Conservation (phyloP, 2,329 filamentous ascomycete species). For the Alternaria burnsii region DNA sequence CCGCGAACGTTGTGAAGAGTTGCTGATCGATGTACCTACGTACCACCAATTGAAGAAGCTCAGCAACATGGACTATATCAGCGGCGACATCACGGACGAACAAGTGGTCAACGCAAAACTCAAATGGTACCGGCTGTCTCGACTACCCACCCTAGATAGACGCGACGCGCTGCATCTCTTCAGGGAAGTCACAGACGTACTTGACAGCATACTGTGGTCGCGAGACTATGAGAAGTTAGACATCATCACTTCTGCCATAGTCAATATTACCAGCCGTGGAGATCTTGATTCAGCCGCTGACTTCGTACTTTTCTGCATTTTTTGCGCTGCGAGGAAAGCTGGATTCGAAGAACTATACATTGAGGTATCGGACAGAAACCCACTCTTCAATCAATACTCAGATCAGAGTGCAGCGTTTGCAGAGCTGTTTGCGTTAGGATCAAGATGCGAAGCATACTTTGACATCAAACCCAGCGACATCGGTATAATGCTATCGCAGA, state of each 20-base stretch:
- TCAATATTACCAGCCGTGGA: constrained; percentile 30
- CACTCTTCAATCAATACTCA: constrained; percentile 66
- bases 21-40: constrained; percentile 49
- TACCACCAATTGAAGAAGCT: constrained; percentile 47
- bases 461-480: constrained; percentile 58
- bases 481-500: constrained; percentile 45
- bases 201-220: constrained; percentile 40
- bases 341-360: constrained; percentile 70
- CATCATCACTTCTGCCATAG: constrained; percentile 39
- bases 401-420: constrained; percentile 71
- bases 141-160: constrained; percentile 32
- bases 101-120: constrained; percentile 42
- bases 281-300: constrained; percentile 54
- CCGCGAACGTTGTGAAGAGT: constrained; percentile 40
- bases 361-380: constrained; percentile 69
- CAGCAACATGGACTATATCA: constrained; percentile 49
- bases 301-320: constrained; percentile 65
- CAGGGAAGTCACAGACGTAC: constrained; percentile 40
- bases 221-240: constrained; percentile 43
- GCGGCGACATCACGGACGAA: constrained; percentile 38
- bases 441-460: constrained; percentile 70
- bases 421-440: constrained; percentile 70
- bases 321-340: constrained; percentile 64
- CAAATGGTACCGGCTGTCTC: constrained; percentile 48
- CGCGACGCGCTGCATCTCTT: constrained; percentile 42